A percentile compares a stretch with the other conserved stretches of the same genome.
Evolutionary conservation across 345 rosid genomes (phyloP).

Genomic region (Gossypium arboreum): DNA sequence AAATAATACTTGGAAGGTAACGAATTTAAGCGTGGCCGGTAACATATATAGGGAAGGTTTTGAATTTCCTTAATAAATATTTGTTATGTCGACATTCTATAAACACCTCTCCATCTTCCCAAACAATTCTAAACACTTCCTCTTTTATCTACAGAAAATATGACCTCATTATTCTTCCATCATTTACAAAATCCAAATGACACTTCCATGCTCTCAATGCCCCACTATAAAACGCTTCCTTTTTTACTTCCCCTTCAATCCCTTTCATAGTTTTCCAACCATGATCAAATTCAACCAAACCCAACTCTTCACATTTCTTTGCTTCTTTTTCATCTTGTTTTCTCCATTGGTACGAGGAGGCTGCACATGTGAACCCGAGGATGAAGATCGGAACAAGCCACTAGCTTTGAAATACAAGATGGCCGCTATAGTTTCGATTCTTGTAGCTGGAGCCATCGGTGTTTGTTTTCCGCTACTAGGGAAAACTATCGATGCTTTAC

Average conservation of each 20-base stretch:
- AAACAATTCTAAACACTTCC: not conserved
- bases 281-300: not conserved
- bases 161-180: not conserved
- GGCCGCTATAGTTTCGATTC: slow-evolving; percentile 40
- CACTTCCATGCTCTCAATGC: no score
- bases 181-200: not conserved
- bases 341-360: slow-evolving; percentile 21
- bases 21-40: not conserved
- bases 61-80: not conserved
- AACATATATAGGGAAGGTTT: not conserved
- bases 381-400: not conserved
- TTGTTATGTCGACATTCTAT: not conserved
- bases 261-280: not conserved
- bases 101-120: not conserved
- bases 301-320: not conserved
- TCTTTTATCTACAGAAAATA: not conserved
- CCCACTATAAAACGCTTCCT: not conserved
- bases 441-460: slow-evolving; percentile 46
- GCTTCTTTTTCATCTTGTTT: not conserved
- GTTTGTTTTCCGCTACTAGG: slow-evolving; percentile 49
- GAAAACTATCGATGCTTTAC: slow-evolving; percentile 29
- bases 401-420: slow-evolving; percentile 39
- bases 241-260: not conserved
- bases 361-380: slow-evolving; percentile 25
- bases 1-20: no score